A percentile compares a stretch with the other conserved stretches of the same genome.
These are phyloP conservation scores for Pyrenophora teres DNA, from an alignment of 2,329 filamentous ascomycete species.

Conservation along the genomic window DNA sequence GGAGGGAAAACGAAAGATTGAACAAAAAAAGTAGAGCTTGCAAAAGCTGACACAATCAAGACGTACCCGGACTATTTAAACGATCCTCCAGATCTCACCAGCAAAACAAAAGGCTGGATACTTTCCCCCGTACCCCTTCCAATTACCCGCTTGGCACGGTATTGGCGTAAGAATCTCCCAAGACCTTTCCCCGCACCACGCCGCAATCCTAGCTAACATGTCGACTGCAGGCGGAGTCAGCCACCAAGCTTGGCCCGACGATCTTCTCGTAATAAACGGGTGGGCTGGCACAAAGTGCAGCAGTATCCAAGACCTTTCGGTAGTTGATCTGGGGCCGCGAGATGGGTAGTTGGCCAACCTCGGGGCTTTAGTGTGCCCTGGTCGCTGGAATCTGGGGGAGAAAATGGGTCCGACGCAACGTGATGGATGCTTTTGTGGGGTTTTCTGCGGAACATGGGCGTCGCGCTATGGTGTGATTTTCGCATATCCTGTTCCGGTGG, in stretches of 20 bases:
- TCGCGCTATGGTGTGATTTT: neutral
- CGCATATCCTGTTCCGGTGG: neutral
- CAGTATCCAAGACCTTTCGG: conserved; percentile 11
- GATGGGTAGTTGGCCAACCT: neutral
- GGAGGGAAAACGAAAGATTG: too few species aligned
- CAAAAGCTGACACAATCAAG: too few species aligned
- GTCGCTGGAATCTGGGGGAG: conserved; percentile 6
- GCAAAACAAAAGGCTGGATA: neutral
- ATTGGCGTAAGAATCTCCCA: conserved; percentile 24
- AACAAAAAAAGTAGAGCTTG: too few species aligned
- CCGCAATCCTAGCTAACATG: conserved; percentile 10
- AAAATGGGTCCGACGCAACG: conserved; percentile 5
- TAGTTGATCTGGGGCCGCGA: conserved; percentile 6
- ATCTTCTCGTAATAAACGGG: conserved; percentile 8
- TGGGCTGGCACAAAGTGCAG: neutral
- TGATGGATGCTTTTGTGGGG: neutral
- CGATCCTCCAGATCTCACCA: too few species aligned
- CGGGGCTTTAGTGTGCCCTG: neutral
- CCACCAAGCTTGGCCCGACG: conserved; percentile 17
- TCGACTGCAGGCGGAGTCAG: neutral
- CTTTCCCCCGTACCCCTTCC: neutral
- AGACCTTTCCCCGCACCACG: conserved; percentile 33
- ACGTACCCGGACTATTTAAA: neutral
- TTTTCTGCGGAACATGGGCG: neutral
- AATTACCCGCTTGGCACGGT: conserved; percentile 7